Percentiles rank a stretch among this genome's conserved stretches.
Conservation (phyloP, 805 yeast genomes). For the Wickerhamomyces hampshirensis region DNA sequence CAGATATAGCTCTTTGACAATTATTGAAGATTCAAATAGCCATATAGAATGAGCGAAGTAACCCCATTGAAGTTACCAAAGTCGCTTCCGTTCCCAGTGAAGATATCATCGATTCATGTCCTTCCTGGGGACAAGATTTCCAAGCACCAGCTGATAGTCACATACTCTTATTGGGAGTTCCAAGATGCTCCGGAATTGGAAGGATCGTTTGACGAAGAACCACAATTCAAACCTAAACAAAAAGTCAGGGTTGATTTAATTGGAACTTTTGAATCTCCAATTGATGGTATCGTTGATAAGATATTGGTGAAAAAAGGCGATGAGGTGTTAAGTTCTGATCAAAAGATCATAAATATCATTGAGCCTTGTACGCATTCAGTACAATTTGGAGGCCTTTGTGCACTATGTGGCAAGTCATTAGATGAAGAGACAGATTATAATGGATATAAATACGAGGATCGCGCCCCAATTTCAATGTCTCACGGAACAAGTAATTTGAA, state of each 20-base stretch:
- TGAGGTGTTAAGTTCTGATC: conserved; percentile 42
- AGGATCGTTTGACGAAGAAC: conserved; percentile 13
- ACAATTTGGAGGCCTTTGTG: conserved; percentile 93
- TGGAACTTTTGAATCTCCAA: conserved; percentile 79
- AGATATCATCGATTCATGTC: conserved; percentile 30
- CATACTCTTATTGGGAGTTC: conserved; percentile 43
- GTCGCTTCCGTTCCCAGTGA: conserved; percentile 35
- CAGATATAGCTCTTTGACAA: no score
- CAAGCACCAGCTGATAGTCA: conserved; percentile 33
- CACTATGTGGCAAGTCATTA: conserved; percentile 80
- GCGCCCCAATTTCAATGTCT: conserved; percentile 85
- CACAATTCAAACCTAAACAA: conserved; percentile 19
- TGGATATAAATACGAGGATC: conserved; percentile 47
- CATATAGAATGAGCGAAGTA: conserved; percentile 15
- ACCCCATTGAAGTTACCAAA: conserved; percentile 22
- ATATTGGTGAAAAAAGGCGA: conserved; percentile 55
- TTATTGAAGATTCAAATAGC: no score
- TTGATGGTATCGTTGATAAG: conserved; percentile 59
- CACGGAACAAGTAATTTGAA: conserved; percentile 83
- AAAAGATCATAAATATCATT: conserved; percentile 48
- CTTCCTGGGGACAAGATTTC: conserved; percentile 27
- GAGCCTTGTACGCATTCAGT: conserved; percentile 92
- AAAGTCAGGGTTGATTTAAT: conserved; percentile 55
- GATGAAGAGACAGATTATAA: conserved; percentile 70
- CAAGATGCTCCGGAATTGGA: conserved; percentile 30